Percentiles rank a stretch among this genome's conserved stretches.
Evolutionary conservation across 2,329 filamentous ascomycete species (phyloP).

Genomic region (Hymenoscyphus fraxineus): DNA sequence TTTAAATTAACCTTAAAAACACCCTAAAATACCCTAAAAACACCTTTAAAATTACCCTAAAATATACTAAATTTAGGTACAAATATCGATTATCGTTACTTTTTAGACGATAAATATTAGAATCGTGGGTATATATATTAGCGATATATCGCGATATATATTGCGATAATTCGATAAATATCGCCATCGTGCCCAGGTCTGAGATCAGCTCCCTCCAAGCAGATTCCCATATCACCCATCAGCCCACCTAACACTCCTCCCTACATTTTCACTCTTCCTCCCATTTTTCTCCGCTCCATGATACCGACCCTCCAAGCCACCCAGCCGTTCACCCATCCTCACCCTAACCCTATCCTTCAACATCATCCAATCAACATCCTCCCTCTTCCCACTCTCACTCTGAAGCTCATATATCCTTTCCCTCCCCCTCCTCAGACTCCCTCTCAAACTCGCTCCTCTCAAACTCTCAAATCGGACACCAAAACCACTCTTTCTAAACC

Average conservation of each 20-base stretch:
- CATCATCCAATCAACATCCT: not conserved
- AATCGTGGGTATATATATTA: no score
- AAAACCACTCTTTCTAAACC: not conserved
- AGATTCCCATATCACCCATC: not conserved
- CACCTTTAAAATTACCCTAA: no score
- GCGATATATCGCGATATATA: no score
- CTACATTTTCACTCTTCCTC: not conserved
- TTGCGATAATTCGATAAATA: no score
- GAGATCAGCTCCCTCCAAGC: not conserved
- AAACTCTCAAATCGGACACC: not conserved
- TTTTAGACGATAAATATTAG: no score
- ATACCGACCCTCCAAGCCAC: not conserved
- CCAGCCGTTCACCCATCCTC: not conserved
- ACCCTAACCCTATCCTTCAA: not conserved
- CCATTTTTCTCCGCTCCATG: not conserved
- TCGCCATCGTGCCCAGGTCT: no score
- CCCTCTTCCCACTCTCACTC: not conserved
- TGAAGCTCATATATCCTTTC: not conserved
- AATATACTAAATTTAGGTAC: no score
- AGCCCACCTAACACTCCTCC: not conserved
- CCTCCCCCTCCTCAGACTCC: not conserved
- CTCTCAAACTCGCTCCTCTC: not conserved
- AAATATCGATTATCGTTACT: no score
- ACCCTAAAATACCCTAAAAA: no score
- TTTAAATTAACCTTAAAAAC: no score